A percentile compares a stretch with the other conserved stretches of the same genome.
phyloP scores from a whole-genome alignment of 2,329 filamentous ascomycete genomes.

The Rosellinia necatrix region DNA sequence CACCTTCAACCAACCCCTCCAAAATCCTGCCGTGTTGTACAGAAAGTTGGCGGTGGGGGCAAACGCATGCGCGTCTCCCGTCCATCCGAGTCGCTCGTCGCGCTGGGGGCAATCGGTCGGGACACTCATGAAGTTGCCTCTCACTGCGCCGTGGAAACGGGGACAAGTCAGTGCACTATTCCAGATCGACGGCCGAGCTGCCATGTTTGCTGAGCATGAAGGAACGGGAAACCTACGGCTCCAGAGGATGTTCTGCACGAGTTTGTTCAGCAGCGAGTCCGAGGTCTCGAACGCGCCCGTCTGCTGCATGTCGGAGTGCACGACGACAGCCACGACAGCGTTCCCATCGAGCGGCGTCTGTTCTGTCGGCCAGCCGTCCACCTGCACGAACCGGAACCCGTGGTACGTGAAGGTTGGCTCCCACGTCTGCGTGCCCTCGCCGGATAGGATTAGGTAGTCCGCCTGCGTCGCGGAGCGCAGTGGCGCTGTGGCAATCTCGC shows the following conservation, averaged over 20 bases:
- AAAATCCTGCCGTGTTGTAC: conserved; percentile 57
- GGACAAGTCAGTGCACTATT: background rate
- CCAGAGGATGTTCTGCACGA: conserved; percentile 61
- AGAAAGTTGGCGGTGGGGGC: conserved; percentile 56
- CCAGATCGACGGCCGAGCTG: background rate
- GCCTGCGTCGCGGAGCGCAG: conserved; percentile 34
- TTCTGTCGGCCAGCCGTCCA: conserved; percentile 46
- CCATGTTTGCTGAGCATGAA: background rate
- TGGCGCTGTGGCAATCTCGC: conserved; percentile 45
- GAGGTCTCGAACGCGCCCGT: conserved; percentile 59
- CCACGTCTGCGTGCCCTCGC: conserved; percentile 60
- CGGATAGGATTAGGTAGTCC: conserved; percentile 32
- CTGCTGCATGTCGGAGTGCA: conserved; percentile 58
- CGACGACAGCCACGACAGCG: conserved; percentile 45
- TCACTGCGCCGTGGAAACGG: conserved; percentile 40
- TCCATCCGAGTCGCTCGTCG: conserved; percentile 57
- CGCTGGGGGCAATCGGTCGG: conserved; percentile 57
- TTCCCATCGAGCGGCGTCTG: conserved; percentile 35
- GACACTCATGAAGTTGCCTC: conserved; percentile 61
- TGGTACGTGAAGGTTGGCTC: conserved; percentile 56
- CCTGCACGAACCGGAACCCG: conserved; percentile 54
- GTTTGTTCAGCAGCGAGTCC: conserved; percentile 54
- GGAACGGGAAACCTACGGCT: conserved; percentile 42
- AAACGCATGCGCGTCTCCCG: conserved; percentile 53
- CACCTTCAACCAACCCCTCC: conserved; percentile 52